These are phyloP conservation scores for Rhizodiscina lignyota DNA, from an alignment of 495 filamentous ascomycete genomes.

Conservation along the genomic window DNA sequence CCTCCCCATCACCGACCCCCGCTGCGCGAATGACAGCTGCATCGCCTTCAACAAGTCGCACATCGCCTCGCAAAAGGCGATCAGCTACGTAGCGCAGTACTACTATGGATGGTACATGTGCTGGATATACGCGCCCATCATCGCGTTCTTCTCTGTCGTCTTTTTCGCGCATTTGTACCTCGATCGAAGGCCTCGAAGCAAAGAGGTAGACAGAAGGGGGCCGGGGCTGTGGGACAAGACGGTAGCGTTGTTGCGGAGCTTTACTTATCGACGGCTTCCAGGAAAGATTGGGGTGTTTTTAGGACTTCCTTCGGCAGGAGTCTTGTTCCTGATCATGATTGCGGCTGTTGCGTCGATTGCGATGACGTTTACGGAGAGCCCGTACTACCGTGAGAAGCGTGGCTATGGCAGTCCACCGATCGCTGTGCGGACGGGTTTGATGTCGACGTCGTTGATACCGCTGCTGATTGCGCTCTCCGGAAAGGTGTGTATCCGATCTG, in stretches of 20 bases:
- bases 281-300: slow-evolving; percentile 12
- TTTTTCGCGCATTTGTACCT: slow-evolving; percentile 8
- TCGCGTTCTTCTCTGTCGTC: slow-evolving; percentile 16
- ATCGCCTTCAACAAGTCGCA: slow-evolving; percentile 19
- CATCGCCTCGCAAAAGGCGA: slow-evolving; percentile 15
- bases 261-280: slow-evolving; percentile 18
- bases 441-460: slow-evolving; percentile 33
- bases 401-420: slow-evolving; percentile 30
- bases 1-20: slow-evolving; percentile 21
- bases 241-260: slow-evolving; percentile 11
- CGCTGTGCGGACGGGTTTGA: slow-evolving; percentile 33
- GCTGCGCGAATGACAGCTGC: slow-evolving; percentile 20
- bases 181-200: slow-evolving; percentile 3
- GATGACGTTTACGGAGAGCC: slow-evolving; percentile 16
- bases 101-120: slow-evolving; percentile 20
- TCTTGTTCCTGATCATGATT: slow-evolving; percentile 13
- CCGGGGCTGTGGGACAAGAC: slow-evolving; percentile 6
- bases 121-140: slow-evolving; percentile 19
- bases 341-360: slow-evolving; percentile 3
- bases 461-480: slow-evolving; percentile 28
- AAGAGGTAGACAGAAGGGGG: background rate
- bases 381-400: slow-evolving; percentile 21
- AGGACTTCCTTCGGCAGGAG: slow-evolving; percentile 13
- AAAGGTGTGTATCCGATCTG: too few relatives aligned
- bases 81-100: slow-evolving; percentile 18